These are phyloP conservation scores for Trifolium repens DNA, from an alignment of 306 rosid species.

Conservation along the genomic window DNA sequence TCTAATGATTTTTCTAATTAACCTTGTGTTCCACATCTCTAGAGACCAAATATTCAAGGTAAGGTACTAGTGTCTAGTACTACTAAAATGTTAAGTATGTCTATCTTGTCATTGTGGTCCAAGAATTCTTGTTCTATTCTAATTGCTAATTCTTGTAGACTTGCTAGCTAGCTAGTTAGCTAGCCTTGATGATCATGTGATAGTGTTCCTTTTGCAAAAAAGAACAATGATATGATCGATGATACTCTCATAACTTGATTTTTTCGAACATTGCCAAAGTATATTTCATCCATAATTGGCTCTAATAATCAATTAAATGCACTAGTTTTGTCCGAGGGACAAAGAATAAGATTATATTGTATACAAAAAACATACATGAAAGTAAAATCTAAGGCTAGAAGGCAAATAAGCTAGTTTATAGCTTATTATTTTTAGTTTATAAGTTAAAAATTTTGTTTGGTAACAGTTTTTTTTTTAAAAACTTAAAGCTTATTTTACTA, in stretches of 20 bases:
- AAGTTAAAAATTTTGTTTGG: too few species aligned
- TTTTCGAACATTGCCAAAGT: slow-evolving; percentile 20
- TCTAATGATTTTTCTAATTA: neutral
- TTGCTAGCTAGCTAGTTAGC: neutral
- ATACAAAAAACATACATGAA: neutral
- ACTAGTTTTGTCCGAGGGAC: neutral
- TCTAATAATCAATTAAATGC: neutral
- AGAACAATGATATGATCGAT: neutral
- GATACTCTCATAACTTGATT: slow-evolving; percentile 1
- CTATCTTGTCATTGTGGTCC: slow-evolving; percentile 12
- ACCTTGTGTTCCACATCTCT: slow-evolving; percentile 19
- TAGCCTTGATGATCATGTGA: slow-evolving; percentile 12
- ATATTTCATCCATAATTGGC: neutral
- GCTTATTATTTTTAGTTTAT: too few species aligned
- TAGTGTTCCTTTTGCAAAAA: slow-evolving; percentile 6
- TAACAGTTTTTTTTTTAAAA: too few species aligned
- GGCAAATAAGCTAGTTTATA: too few species aligned
- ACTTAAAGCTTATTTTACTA: too few species aligned
- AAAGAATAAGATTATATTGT: slow-evolving; percentile 4
- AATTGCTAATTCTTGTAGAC: slow-evolving; percentile 1
- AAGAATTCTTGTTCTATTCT: slow-evolving; percentile 22
- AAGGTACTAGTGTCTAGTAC: neutral
- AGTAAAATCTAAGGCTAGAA: too few species aligned
- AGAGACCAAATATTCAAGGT: slow-evolving; percentile 24
- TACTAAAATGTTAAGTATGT: slow-evolving; percentile 8